Evolutionary conservation across 129 eudicot genomes (phyloP).

Genomic region (Ambrosia artemisiifolia): DNA sequence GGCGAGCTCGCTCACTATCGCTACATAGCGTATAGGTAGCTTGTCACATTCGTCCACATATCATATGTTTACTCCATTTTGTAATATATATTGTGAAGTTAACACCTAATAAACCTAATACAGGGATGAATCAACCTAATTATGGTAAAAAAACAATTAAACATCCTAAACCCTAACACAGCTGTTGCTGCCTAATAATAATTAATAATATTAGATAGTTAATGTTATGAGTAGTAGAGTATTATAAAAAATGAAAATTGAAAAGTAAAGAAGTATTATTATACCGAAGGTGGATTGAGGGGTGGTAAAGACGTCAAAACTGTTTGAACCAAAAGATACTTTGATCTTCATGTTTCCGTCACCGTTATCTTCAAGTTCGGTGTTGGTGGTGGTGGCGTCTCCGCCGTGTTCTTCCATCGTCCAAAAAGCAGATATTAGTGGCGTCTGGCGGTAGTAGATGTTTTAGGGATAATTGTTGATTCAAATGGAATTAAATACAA

Average conservation of each 20-base stretch:
- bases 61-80: neutral
- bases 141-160: too few species aligned
- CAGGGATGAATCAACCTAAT: too few species aligned
- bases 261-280: neutral
- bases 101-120: too few species aligned
- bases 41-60: too few species aligned
- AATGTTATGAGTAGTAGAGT: neutral
- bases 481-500: constrained; percentile 9
- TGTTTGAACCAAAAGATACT: constrained; percentile 45
- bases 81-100: too few species aligned
- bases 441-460: neutral
- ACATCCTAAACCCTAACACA: too few species aligned
- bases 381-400: neutral
- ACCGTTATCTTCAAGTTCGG: constrained; percentile 13
- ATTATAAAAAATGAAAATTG: neutral
- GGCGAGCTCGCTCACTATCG: too few species aligned
- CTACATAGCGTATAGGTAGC: too few species aligned
- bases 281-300: constrained; percentile 61
- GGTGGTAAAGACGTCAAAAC: constrained; percentile 34
- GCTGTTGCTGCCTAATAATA: too few species aligned
- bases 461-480: neutral
- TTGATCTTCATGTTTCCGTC: constrained; percentile 35
- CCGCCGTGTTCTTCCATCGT: constrained; percentile 26
- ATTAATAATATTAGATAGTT: neutral
- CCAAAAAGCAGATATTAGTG: neutral